Conservation (phyloP, 2,329 filamentous ascomycete genomes). For the Penicillium sp. region DNA sequence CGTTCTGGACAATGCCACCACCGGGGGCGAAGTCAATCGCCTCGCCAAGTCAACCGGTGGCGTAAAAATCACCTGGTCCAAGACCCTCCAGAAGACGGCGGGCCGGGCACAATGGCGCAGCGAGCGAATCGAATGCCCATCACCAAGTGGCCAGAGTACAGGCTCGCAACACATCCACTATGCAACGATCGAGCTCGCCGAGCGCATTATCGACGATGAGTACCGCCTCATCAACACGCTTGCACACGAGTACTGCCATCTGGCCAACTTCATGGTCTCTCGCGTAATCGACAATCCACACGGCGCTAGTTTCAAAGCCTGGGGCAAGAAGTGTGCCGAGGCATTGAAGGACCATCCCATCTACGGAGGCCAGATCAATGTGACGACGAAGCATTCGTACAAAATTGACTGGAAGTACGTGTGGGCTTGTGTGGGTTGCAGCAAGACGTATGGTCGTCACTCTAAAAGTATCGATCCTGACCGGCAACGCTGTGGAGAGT, state of each 20-base stretch:
- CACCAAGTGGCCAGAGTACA: slow-evolving; percentile 1
- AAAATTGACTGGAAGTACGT: slow-evolving; percentile 88
- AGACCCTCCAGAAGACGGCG: slow-evolving; percentile 58
- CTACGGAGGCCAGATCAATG: slow-evolving; percentile 56
- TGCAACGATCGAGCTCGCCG: slow-evolving; percentile 79
- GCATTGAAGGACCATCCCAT: slow-evolving; percentile 48
- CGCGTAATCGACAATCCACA: slow-evolving; percentile 72
- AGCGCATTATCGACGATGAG: slow-evolving; percentile 77
- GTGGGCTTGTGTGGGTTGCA: slow-evolving; percentile 71
- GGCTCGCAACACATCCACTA: slow-evolving; percentile 47
- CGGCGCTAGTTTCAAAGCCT: slow-evolving; percentile 75
- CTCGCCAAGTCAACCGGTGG: slow-evolving; percentile 52
- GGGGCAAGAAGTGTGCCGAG: slow-evolving; percentile 45
- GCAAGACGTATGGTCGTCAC: slow-evolving; percentile 71
- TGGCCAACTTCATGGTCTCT: slow-evolving; percentile 85
- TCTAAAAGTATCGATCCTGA: slow-evolving; percentile 73
- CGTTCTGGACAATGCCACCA: slow-evolving; percentile 52
- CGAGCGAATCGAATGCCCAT: slow-evolving; percentile 34
- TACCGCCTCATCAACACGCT: slow-evolving; percentile 78
- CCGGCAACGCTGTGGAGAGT: slow-evolving; percentile 70
- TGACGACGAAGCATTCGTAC: slow-evolving; percentile 88
- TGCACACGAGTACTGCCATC: slow-evolving; percentile 95
- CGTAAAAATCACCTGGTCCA: slow-evolving; percentile 57
- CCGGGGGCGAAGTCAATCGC: slow-evolving; percentile 44
- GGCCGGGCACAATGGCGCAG: slow-evolving; percentile 66